Base-by-base conservation (phyloP, 192 early-diverging fungal genomes). In the Podila horticola region DNA sequence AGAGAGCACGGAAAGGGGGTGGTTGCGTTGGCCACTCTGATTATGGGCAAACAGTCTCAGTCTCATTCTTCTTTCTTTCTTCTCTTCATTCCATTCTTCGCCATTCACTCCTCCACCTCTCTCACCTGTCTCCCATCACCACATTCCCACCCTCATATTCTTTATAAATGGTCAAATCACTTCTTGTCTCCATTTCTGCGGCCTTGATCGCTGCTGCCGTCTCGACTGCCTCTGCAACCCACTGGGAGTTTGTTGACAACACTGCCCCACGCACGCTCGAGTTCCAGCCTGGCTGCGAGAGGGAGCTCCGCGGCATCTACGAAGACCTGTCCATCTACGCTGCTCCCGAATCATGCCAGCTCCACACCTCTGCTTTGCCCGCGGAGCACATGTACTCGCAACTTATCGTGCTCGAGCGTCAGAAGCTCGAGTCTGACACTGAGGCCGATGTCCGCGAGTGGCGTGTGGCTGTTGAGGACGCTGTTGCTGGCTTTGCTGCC, bases 261-360 rank as follows among this genome's bases (percentile, higher is more conserved):
- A 64, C 60, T 13, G 31, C 33, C 20, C 69, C 74, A 17, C 82
- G 59, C 26, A 83, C 68, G 26, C 8, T 7, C 20, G 74, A 71
- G 29, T 68, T 74, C 48, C 73, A 83, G 49, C 28, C 63, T 38
- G 64, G 59, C 45, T 76, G 74, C 29, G 66, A 60, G 7, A 73
- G 72, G 57, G 66, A 81, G 49, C 71, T 81, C 55, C 68, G 82
- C 19, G 82, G 82, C 29, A 61, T 76, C 82, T 83, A 83, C 41
- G 82, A 73, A 55, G 68, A 72, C 57, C 68, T 83, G 24, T 66
- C 70, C 52, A 75, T 83, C 65, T 76, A 76, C 36, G 69, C 74
- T 24, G 67, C 72, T 3, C 72, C 70, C 48, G 69, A 72, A 7
- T 58, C 66, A 2, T 75, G 74, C 66, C 38, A n/a, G 5, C n/a